Evolutionary conservation across 495 filamentous ascomycete genomes (phyloP), one percentile per base, ranked within the genome.

Genomic region (Pyronema domesticum): DNA sequence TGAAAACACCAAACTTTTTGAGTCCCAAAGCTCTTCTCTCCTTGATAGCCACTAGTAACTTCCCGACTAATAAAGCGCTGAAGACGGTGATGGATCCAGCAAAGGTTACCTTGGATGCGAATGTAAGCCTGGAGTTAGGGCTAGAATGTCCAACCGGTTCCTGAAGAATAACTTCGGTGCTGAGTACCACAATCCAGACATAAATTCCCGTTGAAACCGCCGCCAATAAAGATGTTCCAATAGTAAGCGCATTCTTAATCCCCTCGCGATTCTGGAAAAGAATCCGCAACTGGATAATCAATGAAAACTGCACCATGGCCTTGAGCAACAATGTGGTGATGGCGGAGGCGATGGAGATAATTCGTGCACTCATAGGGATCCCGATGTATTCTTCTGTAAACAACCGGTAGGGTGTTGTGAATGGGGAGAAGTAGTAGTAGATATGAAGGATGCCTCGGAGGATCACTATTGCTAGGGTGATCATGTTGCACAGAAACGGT

Each of bases 31-130:
- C 70, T 47, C 66, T 71, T 13, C 84, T 75, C 42, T 75, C 68
- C 1, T 62, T 60, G 19, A 86, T 73, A 11, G 81, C 79, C 53
- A 73, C 72, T 49, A 76, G 76, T 1, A 95, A 72, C 56, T 89
- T 86, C 46, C 66, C 58, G 55, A 79, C 76, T 67, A 95, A 94
- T 54, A 91, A 65, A 23, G 72, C 67, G 53, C 78, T 82, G 70
- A 86, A 94, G 72, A 78, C 83, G 67, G 75, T 84, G 64, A 93
- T 82, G 54, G 76, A 79, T 17, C 77, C 67, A 0, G 81, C 78
- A 46, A 79, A 72, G 52, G 74, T 62, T 39, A 76, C 78, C 35
- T 53, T 53, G 7, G 50, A 35, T 3, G 50, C 14, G 7, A 30
- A 30, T 30, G 5, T 5, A 30, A 30, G 23, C 23, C 23, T 30